Base-by-base conservation (phyloP, 768 basidiomycete genomes). In the Boletus rubescentipes region DNA sequence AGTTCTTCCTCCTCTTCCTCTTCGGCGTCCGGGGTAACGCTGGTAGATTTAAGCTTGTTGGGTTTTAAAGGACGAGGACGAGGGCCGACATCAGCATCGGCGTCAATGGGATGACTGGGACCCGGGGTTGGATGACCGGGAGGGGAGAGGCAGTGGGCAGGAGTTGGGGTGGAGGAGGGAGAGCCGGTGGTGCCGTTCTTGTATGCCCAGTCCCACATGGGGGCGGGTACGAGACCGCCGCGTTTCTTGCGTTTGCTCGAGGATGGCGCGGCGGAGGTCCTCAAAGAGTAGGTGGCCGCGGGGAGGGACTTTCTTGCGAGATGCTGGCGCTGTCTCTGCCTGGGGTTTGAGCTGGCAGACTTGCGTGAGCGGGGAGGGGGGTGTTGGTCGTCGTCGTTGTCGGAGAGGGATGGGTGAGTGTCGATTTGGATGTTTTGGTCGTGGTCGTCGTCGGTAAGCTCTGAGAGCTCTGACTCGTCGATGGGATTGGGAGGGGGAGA, bases 151-250 rank as follows among this genome's bases (percentile, higher is more conserved):
- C 29, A 2, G 29, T 40, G 50, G 15, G 49, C 56, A 9, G 54
- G 53, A 2, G 55, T 34, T 15, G 54, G 49, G 9, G 58, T 37
- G 21, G 58, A 40, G 12, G 54, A 35, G 41, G 65, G 51, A 16
- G 62, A 49, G 72, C n/a, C 53, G 11, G 52, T 39, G 2, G 72
- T 45, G 55, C 57, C 69, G 45, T 71, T 76, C 67, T 82, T 84
- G 61, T 79, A 78, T 14, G 84, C 89, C 90, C 91, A 93, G 23
- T 81, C 89, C 91, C 90, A 92, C 88, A 91, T 92, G 49, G 82
- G 82, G 34, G 84, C 84, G 29, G 90, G 88, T 1, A 89, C 84
- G 55, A 90, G 77, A 51, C 85, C 86, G 61, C 85, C 81, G 47
- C 84, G 79, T 63, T 83, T 82, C 67, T 74, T 79, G 57, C 77